Evolutionary conservation across 2,329 filamentous ascomycete genomes (phyloP), one percentile per base, ranked within the genome.

Genomic region (Myriosclerotinia scirpicola): DNA sequence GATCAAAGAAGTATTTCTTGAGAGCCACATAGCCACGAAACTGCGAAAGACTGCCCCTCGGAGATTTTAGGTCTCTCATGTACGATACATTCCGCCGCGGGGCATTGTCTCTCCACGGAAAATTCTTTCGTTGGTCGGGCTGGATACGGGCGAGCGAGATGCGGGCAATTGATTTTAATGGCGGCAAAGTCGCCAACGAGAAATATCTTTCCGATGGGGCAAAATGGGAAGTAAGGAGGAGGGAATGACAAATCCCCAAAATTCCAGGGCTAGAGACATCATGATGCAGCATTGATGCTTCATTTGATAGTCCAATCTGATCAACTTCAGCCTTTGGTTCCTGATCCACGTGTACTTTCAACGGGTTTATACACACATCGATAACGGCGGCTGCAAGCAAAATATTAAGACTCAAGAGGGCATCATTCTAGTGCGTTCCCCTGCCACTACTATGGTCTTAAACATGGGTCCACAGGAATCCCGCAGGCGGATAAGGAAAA

Each of bases 1-100:
- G 30, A 50, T n/a, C n/a, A 50, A 38, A 20, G 58, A 60, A 38
- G 44, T 22, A 20, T 38, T 15, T 50, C n/a, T 17, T 38, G 42
- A 60, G 7, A 48, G 42, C 15, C 26, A 30, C 38, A 8, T 20
- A 38, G 58, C 58, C 56, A 60, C 56, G 42, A 26, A 48, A 42
- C 56, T 42, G 48, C 56, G 42, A 48, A 17, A n/a, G n/a, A n/a
- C n/a, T n/a, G n/a, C n/a, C n/a, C n/a, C n/a, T 60, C 58, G 58
- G 58, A 50, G 8, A 11, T 22, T 50, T 60, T 4, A 48, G 12
- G 14, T 20, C 20, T 55, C 22, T 40, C n/a, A 34, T 46, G 17
- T 46, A 12, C 55, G 14, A 38, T 12, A 40, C 36, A 22, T 7
- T 44, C 17, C 6, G 20, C 26, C 22, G 38, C 54, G 54, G 54